phyloP scores from a whole-genome alignment of 805 yeast species.

The Wickerhamiella dianesei region DNA sequence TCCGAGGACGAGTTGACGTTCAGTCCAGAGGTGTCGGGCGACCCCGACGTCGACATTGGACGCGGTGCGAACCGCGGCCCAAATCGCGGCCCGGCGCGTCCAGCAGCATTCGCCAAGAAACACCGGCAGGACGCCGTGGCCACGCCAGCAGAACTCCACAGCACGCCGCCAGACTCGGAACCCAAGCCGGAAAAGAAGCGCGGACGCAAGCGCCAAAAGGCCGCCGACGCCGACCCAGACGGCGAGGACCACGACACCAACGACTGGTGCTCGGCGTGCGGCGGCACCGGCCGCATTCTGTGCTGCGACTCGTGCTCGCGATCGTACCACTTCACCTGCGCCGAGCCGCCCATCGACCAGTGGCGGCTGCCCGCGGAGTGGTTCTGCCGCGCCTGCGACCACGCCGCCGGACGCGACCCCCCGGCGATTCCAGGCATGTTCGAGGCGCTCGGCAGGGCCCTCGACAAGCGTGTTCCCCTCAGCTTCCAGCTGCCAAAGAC shows the following conservation, averaged over 20 bases:
- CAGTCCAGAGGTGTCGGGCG: too few species aligned
- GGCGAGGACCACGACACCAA: conserved; percentile 38
- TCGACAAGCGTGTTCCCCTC: conserved; percentile 48
- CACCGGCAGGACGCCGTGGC: too few species aligned
- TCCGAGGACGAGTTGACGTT: background rate
- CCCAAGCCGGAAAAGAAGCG: background rate
- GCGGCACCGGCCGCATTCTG: conserved; percentile 73
- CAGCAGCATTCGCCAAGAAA: too few species aligned
- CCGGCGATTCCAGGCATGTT: conserved; percentile 51
- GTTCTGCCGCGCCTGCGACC: conserved; percentile 68
- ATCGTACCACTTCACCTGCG: conserved; percentile 83
- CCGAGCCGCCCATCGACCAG: conserved; percentile 79
- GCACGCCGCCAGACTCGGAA: background rate
- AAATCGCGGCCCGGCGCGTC: too few species aligned
- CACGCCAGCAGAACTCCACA: too few species aligned
- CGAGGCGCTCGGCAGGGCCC: conserved; percentile 43
- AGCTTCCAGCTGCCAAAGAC: conserved; percentile 55
- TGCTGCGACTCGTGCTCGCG: conserved; percentile 92
- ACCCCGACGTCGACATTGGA: too few species aligned
- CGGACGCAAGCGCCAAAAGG: background rate
- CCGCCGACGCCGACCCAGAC: background rate
- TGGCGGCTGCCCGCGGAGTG: conserved; percentile 72
- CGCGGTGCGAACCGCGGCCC: too few species aligned
- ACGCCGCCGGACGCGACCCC: conserved; percentile 89
- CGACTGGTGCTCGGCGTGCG: conserved; percentile 85